phyloP scores from a whole-genome alignment of 2,329 filamentous ascomycete species.

The Monilinia laxa region DNA sequence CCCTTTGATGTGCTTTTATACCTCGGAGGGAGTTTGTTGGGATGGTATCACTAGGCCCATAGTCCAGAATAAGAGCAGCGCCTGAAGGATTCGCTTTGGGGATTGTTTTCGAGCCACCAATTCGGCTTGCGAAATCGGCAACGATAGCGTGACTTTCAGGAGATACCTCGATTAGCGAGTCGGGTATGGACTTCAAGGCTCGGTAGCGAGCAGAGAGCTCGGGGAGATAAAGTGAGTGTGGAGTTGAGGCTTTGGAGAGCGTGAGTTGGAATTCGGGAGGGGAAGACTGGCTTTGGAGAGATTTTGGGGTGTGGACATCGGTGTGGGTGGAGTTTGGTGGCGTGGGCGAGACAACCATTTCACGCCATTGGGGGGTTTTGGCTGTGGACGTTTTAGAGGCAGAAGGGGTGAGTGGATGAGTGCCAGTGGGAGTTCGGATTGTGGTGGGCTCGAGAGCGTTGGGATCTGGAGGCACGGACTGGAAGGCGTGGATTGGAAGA shows the following conservation, averaged over 20 bases:
- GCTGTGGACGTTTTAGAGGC: constrained; percentile 30
- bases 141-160: constrained; percentile 82
- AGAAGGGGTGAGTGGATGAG: constrained; percentile 42
- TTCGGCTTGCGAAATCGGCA: constrained; percentile 77
- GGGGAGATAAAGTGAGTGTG: constrained; percentile 82
- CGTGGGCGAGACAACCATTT: constrained; percentile 73
- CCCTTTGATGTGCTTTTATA: constrained; percentile 72
- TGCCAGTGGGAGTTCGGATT: constrained; percentile 46
- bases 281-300: constrained; percentile 48
- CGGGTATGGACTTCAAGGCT: constrained; percentile 64
- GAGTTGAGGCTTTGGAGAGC: constrained; percentile 70
- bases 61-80: constrained; percentile 93
- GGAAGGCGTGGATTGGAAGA: constrained; percentile 92
- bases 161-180: constrained; percentile 82
- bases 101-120: constrained; percentile 64
- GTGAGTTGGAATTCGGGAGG: constrained; percentile 85
- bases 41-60: constrained; percentile 76
- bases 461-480: constrained; percentile 60
- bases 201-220: constrained; percentile 78
- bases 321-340: constrained; percentile 55
- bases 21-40: constrained; percentile 89
- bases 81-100: constrained; percentile 67
- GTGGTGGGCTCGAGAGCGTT: constrained; percentile 41
- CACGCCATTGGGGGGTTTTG: constrained; percentile 68
- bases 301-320: constrained; percentile 54